Percentiles rank a stretch among this genome's conserved stretches.
These are phyloP conservation scores for Paraphoma sp. DNA, from an alignment of 2,329 filamentous ascomycete genomes.

Conservation along the genomic window DNA sequence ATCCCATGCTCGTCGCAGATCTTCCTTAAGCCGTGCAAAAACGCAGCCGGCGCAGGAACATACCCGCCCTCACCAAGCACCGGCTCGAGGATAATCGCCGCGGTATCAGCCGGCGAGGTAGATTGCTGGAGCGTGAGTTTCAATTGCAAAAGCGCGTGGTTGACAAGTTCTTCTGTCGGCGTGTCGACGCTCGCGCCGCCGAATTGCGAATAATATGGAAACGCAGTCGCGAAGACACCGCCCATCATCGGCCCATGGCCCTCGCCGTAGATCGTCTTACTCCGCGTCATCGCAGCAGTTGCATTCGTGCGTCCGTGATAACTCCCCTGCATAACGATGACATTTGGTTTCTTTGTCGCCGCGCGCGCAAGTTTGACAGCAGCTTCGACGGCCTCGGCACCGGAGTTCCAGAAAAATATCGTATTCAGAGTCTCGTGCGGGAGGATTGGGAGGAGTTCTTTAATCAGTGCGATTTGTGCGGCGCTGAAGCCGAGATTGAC, in stretches of 20 bases:
- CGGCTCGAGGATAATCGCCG: slow-evolving; percentile 38
- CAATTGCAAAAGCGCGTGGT: slow-evolving; percentile 31
- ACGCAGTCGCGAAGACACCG: slow-evolving; percentile 38
- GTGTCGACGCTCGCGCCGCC: slow-evolving; percentile 27
- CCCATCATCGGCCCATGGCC: slow-evolving; percentile 38
- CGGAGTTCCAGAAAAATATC: slow-evolving; percentile 40
- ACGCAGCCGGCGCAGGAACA: slow-evolving; percentile 33
- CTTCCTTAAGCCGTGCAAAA: slow-evolving; percentile 46
- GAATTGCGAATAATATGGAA: slow-evolving; percentile 40
- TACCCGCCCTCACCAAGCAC: slow-evolving; percentile 40
- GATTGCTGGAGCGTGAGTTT: slow-evolving; percentile 35
- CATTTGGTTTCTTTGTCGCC: slow-evolving; percentile 39
- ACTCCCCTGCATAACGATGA: slow-evolving; percentile 42
- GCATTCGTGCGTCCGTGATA: slow-evolving; percentile 40
- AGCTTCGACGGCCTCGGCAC: slow-evolving; percentile 38
- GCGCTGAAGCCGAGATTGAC: slow-evolving; percentile 41
- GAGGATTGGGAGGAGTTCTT: slow-evolving; percentile 36
- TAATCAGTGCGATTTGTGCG: slow-evolving; percentile 35
- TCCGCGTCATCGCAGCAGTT: slow-evolving; percentile 38
- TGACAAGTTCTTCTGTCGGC: slow-evolving; percentile 33
- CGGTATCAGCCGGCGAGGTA: slow-evolving; percentile 35
- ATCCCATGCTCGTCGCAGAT: slow-evolving; percentile 54
- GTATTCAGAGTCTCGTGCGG: slow-evolving; percentile 35
- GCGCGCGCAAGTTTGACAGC: slow-evolving; percentile 37
- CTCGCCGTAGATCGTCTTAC: slow-evolving; percentile 40